Evolutionary conservation across 176 grass and related monocot species (phyloP), one percentile per base, ranked within the genome.

Genomic region (Rhynchospora pubera): DNA sequence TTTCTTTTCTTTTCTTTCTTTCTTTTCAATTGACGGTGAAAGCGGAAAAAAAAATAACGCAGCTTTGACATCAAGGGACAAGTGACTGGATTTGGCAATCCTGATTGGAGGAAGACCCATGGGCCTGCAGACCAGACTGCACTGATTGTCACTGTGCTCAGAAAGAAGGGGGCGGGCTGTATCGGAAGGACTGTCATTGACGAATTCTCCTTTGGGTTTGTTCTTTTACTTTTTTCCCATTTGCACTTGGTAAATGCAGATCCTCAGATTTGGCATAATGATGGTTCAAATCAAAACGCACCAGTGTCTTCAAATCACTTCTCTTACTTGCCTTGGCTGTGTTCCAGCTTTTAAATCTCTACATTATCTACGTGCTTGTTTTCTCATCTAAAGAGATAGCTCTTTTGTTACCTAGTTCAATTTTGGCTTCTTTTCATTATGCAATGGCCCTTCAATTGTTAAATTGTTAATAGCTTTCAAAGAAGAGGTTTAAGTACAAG

Each of bases 91-190:
- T 96, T 93, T 48, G 97, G 97, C 23, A 99, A 96, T 84, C 93
- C 91, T 56, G 91, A 96, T 85, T 99, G 97, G 97, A 93, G 92
- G 92, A 90, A 77, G 63, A 96, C 93, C 5, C 97, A 96, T 48
- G 74, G 82, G 55, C 75, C 80, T 5, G 80, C 93, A 28, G 90
- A 15, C 30, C 84, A 48, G 65, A 96, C 97, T 16, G 89, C 93
- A 1, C 60, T 89, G 75, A 86, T 80, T 66, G 83, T 96, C 7
- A 87, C 86, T n/a, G 66, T 79, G 69, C 84, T 99, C 59, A 91
- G 72, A 76, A 90, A 93, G 78, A 89, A 96, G 46, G 97, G 96
- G 53, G 93, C 60, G 3, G 85, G 85, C 24, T 99, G 86, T 72
- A 65, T 96, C 30, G 97, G 97, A 66, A 85, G 89, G 86, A 99